Percentiles rank a stretch among this genome's conserved stretches.
These are phyloP conservation scores for Neurospora sp. DNA, from an alignment of 495 filamentous ascomycete genomes.

Conservation along the genomic window DNA sequence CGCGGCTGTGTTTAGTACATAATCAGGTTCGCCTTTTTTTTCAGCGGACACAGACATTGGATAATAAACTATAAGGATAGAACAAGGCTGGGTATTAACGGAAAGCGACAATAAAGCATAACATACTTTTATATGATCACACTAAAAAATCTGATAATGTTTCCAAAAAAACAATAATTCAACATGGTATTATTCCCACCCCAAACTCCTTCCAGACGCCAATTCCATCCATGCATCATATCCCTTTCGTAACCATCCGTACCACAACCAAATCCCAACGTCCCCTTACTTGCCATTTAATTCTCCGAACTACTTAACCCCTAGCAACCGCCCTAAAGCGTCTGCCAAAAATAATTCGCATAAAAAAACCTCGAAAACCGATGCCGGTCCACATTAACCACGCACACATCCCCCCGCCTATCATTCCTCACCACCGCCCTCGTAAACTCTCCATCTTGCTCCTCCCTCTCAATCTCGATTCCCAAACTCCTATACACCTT, in stretches of 20 bases:
- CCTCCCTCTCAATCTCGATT: constrained; percentile 78
- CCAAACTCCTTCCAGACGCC: not conserved
- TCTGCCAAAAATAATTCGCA: constrained; percentile 91
- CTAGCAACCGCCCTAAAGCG: constrained; percentile 39
- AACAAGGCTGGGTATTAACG: not conserved
- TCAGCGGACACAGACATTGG: not conserved
- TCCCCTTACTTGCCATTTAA: not conserved
- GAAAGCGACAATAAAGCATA: not conserved
- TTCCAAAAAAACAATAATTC: not conserved
- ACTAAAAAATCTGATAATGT: not conserved
- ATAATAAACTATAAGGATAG: not conserved
- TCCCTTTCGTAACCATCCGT: not conserved
- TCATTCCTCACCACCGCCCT: constrained; percentile 81
- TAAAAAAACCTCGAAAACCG: constrained; percentile 91
- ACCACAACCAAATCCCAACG: not conserved
- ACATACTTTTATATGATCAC: not conserved
- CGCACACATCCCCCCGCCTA: constrained; percentile 82
- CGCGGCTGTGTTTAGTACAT: not conserved
- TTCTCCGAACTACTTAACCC: not conserved
- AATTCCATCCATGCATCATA: not conserved
- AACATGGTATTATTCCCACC: not conserved
- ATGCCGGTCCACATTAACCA: constrained; percentile 77
- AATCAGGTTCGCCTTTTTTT: not conserved
- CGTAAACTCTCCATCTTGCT: constrained; percentile 60
- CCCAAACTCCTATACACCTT: constrained; percentile 87